These are phyloP conservation scores for Didymosphaeria variabile DNA, from an alignment of 2,329 filamentous ascomycete genomes.

Conservation along the genomic window DNA sequence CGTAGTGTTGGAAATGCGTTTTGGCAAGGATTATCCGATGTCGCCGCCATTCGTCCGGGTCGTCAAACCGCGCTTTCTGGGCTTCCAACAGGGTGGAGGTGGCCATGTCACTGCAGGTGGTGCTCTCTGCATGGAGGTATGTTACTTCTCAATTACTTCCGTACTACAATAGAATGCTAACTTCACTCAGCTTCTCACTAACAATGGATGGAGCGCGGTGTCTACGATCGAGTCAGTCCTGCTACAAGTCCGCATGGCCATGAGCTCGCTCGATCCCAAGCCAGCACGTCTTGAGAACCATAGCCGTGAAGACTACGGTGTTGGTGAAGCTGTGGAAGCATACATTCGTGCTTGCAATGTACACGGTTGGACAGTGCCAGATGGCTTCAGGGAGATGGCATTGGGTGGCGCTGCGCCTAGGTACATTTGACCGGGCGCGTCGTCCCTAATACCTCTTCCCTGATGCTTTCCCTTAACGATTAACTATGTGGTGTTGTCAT, in stretches of 20 bases:
- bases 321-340: slow-evolving; percentile 76
- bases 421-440: not conserved
- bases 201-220: slow-evolving; percentile 79
- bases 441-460: not conserved
- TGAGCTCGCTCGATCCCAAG: slow-evolving; percentile 71
- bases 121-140: slow-evolving; percentile 76
- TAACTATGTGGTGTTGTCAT: not conserved
- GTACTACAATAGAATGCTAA: slow-evolving; percentile 13
- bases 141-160: slow-evolving; percentile 7
- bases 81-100: slow-evolving; percentile 76
- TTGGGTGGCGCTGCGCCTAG: slow-evolving; percentile 37
- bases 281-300: slow-evolving; percentile 72
- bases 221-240: slow-evolving; percentile 80
- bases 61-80: slow-evolving; percentile 79
- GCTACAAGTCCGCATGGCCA: slow-evolving; percentile 80
- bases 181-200: slow-evolving; percentile 74
- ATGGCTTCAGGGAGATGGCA: slow-evolving; percentile 64
- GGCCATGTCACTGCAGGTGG: slow-evolving; percentile 87
- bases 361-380: slow-evolving; percentile 79
- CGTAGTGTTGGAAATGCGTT: slow-evolving; percentile 83
- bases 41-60: slow-evolving; percentile 86
- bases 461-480: not conserved
- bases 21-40: slow-evolving; percentile 78
- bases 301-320: slow-evolving; percentile 64
- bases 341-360: slow-evolving; percentile 72